Base-by-base conservation (phyloP, 208 protist genomes). In the Naegleria lovaniensis region DNA sequence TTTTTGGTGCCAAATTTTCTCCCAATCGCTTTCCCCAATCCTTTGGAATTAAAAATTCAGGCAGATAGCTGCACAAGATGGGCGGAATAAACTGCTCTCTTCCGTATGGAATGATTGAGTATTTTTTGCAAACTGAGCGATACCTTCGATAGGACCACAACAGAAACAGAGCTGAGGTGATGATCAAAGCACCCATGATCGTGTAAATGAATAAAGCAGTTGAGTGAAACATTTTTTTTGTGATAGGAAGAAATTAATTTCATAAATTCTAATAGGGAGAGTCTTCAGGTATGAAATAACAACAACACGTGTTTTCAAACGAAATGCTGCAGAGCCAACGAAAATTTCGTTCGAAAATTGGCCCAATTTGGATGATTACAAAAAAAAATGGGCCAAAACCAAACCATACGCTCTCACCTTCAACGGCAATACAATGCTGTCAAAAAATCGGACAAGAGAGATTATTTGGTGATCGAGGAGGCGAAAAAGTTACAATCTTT, bases 371-470 rank as follows among this genome's bases (percentile, higher is more conserved):
- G 52, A 58, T 58, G 16, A 58, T 58, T 22, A 83, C 75, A n/a
- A 85, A 48, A 43, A 48, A 85, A 22, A 85, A 87, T 87, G 84
- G 84, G 84, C 22, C 11, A 87, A n/a, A 52, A 87, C 52, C 7
- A 25, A 40, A 52, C 38, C 11, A 87, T 87, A 2, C 19, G 40
- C 29, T n/a, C 7, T 15, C 38, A 48, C 9, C 16, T 87, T 13
- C n/a, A 87, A 52, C 5, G 9, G 19, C n/a, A 87, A 87, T 87
- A 41, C 51, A 51, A 52, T 16, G 7, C 7, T 16, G 84, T 52
- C 43, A 87, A 52, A 55, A 87, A 87, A 55, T 16, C 3, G n/a
- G 5, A 22, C 9, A 55, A 87, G 13, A 55, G 39, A 55, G 25
- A 87, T 33, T 36, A 43, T 22, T 36, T 40, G 40, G n/a, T 25